phyloP scores from a whole-genome alignment of 2,329 filamentous ascomycete species.

The Gaeumannomyces sp. region DNA sequence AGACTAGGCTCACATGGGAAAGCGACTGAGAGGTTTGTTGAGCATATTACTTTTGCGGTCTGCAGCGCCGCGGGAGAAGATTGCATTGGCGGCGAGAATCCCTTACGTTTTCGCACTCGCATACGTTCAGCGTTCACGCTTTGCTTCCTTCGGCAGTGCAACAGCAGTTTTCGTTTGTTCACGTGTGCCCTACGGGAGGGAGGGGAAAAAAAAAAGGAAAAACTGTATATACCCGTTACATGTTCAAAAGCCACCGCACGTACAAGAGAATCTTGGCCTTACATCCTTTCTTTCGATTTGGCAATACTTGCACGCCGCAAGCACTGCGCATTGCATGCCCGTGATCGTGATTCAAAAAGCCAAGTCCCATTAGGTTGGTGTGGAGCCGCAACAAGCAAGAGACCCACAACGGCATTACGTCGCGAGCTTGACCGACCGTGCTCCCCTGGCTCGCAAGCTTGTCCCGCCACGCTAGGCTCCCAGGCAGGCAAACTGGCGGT shows the following conservation, averaged over 20 bases:
- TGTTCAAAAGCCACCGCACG: not conserved
- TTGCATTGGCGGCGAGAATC: not conserved
- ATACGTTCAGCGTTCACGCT: not conserved
- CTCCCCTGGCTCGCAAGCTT: not conserved
- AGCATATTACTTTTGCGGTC: not conserved
- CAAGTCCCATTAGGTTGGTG: too few species aligned
- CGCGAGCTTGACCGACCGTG: not conserved
- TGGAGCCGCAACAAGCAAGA: not conserved
- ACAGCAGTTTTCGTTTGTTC: not conserved
- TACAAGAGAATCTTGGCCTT: not conserved
- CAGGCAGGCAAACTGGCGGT: not conserved
- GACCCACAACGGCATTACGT: not conserved
- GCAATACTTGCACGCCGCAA: too few species aligned
- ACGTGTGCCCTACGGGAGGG: too few species aligned
- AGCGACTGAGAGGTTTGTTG: not conserved
- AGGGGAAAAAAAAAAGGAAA: not conserved
- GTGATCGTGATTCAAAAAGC: not conserved
- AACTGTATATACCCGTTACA: not conserved
- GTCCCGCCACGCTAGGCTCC: not conserved
- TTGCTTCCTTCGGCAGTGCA: not conserved
- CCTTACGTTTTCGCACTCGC: not conserved
- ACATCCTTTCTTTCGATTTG: not conserved
- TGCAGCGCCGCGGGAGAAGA: not conserved
- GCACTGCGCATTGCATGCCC: not conserved
- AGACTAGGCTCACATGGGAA: not conserved